phyloP scores from a whole-genome alignment of 306 rosid species.

The Styphnolobium japonicum region DNA sequence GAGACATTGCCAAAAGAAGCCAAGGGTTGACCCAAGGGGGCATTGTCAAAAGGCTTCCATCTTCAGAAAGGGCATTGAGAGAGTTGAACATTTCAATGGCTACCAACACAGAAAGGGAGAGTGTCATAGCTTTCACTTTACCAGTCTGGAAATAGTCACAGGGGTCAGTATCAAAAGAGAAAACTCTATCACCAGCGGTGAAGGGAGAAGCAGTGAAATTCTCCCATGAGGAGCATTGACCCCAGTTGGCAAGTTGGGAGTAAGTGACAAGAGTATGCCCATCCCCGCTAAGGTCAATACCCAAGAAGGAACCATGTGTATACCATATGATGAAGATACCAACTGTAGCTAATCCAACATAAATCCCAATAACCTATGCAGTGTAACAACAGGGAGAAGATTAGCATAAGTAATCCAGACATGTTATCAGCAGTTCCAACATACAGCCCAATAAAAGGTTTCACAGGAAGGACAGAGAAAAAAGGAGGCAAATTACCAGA shows the following conservation, averaged over 20 bases:
- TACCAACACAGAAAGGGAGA: slow-evolving; percentile 89
- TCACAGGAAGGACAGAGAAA: background rate
- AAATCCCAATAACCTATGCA: slow-evolving; percentile 76
- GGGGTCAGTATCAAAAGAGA: slow-evolving; percentile 53
- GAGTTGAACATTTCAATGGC: slow-evolving; percentile 98
- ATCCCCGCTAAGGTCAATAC: slow-evolving; percentile 82
- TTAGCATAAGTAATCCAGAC: background rate
- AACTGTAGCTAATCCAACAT: slow-evolving; percentile 87
- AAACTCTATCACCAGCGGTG: slow-evolving; percentile 62
- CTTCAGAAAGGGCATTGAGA: slow-evolving; percentile 83
- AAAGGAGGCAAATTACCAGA: slow-evolving; percentile 47
- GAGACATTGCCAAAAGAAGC: slow-evolving; percentile 92
- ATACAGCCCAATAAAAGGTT: background rate
- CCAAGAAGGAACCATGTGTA: slow-evolving; percentile 76
- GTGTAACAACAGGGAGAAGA: slow-evolving; percentile 6
- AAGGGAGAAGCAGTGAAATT: slow-evolving; percentile 82
- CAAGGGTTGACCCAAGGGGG: slow-evolving; percentile 98
- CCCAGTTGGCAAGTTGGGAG: slow-evolving; percentile 91
- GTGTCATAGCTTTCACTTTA: slow-evolving; percentile 83
- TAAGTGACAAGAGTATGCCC: slow-evolving; percentile 86
- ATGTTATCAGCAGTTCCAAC: background rate
- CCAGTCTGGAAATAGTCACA: slow-evolving; percentile 81
- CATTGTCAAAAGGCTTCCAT: slow-evolving; percentile 88
- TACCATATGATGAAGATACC: slow-evolving; percentile 90
- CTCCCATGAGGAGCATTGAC: slow-evolving; percentile 69